A percentile compares a stretch with the other conserved stretches of the same genome.
These are phyloP conservation scores for Saccharomycopsis sp. DNA, from an alignment of 805 yeast species.

Conservation along the genomic window DNA sequence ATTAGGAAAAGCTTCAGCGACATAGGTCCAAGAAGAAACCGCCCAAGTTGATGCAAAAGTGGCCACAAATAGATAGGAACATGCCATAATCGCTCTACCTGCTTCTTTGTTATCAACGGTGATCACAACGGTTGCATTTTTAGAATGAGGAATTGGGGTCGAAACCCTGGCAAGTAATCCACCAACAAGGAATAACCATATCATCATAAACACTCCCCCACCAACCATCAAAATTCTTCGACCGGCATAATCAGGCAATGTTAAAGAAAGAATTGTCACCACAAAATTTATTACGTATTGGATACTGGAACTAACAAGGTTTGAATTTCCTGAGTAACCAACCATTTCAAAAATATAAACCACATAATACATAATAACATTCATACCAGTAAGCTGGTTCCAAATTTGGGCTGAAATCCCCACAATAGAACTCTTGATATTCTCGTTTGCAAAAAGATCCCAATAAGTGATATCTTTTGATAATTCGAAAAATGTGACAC, in stretches of 20 bases:
- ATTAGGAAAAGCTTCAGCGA: background rate
- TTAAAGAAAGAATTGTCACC: conserved; percentile 32
- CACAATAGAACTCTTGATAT: conserved; percentile 35
- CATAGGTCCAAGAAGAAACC: background rate
- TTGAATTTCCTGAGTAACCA: conserved; percentile 41
- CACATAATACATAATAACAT: conserved; percentile 29
- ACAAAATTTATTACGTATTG: conserved; percentile 36
- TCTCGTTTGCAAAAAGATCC: conserved; percentile 32
- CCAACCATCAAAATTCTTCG: conserved; percentile 23
- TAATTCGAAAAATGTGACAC: too few species aligned
- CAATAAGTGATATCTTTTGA: conserved; percentile 1
- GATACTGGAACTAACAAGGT: background rate
- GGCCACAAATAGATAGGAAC: conserved; percentile 32
- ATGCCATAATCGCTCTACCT: conserved; percentile 38
- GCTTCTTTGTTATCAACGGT: conserved; percentile 28
- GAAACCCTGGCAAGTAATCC: background rate
- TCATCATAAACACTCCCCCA: conserved; percentile 40
- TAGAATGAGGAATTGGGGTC: background rate
- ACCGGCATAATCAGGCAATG: background rate
- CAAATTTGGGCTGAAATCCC: conserved; percentile 48
- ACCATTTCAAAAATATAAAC: conserved; percentile 59
- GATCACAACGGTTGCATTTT: conserved; percentile 20
- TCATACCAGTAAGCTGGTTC: conserved; percentile 29
- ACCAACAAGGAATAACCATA: conserved; percentile 30
- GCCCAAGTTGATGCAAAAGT: conserved; percentile 34